A percentile compares a stretch with the other conserved stretches of the same genome.
These are phyloP conservation scores for Alectoria sarmentosa DNA, from an alignment of 495 filamentous ascomycete species.

Conservation along the genomic window DNA sequence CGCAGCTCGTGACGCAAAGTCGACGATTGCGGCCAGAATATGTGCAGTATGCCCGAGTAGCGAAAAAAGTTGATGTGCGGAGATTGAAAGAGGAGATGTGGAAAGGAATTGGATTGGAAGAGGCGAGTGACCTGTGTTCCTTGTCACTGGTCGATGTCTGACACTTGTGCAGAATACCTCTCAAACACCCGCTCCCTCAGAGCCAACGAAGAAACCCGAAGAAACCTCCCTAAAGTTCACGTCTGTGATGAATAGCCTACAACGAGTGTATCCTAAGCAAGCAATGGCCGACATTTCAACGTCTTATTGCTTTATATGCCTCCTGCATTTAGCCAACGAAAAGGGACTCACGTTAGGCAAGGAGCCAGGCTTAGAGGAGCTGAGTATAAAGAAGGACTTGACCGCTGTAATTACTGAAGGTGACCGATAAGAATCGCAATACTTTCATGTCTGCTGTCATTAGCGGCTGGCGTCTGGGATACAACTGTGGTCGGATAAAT, in stretches of 20 bases:
- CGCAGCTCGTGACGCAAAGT: constrained; percentile 83
- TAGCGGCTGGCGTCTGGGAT: constrained; percentile 10
- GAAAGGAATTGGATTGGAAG: constrained; percentile 71
- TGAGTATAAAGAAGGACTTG: constrained; percentile 23
- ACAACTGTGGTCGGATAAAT: background rate
- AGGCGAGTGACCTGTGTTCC: constrained; percentile 23
- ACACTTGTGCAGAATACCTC: constrained; percentile 12
- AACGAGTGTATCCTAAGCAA: constrained; percentile 75
- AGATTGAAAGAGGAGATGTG: constrained; percentile 94
- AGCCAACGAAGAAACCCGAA: constrained; percentile 26
- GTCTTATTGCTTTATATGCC: constrained; percentile 92
- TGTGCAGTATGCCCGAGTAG: constrained; percentile 89
- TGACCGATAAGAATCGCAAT: background rate
- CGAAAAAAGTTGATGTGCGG: constrained; percentile 98
- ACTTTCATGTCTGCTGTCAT: background rate
- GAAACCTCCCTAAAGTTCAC: constrained; percentile 72
- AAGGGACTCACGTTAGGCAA: constrained; percentile 58
- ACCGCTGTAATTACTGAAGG: constrained; percentile 24
- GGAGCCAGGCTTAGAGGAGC: constrained; percentile 26
- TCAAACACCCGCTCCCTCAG: constrained; percentile 1
- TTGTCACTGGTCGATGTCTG: constrained; percentile 7
- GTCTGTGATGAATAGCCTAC: constrained; percentile 78
- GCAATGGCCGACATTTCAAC: constrained; percentile 93
- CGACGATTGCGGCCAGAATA: constrained; percentile 83
- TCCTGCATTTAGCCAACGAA: constrained; percentile 95